Evolutionary conservation across 1,284 basidiomycete genomes (phyloP).

Genomic region (Ganoderma sinense): DNA sequence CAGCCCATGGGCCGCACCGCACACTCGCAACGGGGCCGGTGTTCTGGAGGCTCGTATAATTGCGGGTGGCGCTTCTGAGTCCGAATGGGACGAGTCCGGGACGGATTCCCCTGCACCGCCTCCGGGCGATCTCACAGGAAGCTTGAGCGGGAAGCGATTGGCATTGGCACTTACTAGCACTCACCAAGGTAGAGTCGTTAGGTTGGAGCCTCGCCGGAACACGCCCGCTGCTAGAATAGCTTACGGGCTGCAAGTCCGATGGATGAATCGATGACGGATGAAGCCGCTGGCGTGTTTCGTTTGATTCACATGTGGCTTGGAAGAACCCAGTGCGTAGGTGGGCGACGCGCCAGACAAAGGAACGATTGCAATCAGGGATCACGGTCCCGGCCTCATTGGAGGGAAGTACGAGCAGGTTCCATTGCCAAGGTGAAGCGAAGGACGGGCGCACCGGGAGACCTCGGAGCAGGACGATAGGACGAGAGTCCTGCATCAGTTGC

Average conservation of each 20-base stretch:
- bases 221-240: not conserved
- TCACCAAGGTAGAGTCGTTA: not conserved
- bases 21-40: not conserved
- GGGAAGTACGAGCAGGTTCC: not conserved
- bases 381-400: not conserved
- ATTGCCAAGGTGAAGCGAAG: not conserved
- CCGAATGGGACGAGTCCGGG: constrained; percentile 2
- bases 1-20: not conserved
- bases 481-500: not conserved
- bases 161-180: not conserved
- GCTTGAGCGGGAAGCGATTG: not conserved
- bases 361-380: not conserved
- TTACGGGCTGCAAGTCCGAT: not conserved
- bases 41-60: not conserved
- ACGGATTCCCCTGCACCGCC: constrained; percentile 2
- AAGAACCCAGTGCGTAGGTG: not conserved
- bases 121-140: constrained; percentile 1
- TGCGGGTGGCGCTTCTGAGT: not conserved
- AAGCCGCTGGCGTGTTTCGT: not conserved
- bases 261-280: not conserved
- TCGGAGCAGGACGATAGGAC: not conserved
- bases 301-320: not conserved
- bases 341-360: not conserved
- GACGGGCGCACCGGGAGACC: not conserved
- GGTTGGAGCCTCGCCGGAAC: not conserved